Percentiles rank a stretch among this genome's conserved stretches.
Evolutionary conservation across 129 eudicot species (phyloP).

Genomic region (Centaurea solstitialis): DNA sequence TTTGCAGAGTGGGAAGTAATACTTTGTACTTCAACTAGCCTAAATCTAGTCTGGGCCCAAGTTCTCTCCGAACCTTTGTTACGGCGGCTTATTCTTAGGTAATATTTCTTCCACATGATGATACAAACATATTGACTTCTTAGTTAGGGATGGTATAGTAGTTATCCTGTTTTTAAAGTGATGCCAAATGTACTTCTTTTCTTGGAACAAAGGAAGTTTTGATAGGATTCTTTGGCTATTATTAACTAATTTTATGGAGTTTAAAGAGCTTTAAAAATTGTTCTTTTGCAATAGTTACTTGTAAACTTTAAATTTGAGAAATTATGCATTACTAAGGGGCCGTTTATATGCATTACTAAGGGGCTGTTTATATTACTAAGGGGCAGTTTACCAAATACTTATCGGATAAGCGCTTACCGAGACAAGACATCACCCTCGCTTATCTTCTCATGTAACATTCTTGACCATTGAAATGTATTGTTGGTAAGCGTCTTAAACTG

Average conservation of each 20-base stretch:
- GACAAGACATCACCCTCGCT: no score
- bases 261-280: background rate
- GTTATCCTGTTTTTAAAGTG: background rate
- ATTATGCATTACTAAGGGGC: background rate
- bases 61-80: constrained; percentile 81
- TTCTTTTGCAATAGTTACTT: background rate
- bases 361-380: background rate
- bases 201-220: background rate
- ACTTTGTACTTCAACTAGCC: constrained; percentile 66
- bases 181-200: background rate
- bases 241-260: background rate
- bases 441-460: no score
- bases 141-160: background rate
- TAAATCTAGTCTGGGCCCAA: constrained; percentile 92
- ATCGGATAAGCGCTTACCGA: no score
- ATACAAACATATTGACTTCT: background rate
- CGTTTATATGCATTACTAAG: background rate
- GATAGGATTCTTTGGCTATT: background rate
- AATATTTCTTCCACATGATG: constrained; percentile 10
- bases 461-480: no score
- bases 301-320: background rate
- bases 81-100: constrained; percentile 90
- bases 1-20: constrained; percentile 89
- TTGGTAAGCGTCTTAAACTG: no score
- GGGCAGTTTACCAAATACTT: no score